phyloP scores from a whole-genome alignment of 345 rosid genomes.

The Reutealis trisperma region DNA sequence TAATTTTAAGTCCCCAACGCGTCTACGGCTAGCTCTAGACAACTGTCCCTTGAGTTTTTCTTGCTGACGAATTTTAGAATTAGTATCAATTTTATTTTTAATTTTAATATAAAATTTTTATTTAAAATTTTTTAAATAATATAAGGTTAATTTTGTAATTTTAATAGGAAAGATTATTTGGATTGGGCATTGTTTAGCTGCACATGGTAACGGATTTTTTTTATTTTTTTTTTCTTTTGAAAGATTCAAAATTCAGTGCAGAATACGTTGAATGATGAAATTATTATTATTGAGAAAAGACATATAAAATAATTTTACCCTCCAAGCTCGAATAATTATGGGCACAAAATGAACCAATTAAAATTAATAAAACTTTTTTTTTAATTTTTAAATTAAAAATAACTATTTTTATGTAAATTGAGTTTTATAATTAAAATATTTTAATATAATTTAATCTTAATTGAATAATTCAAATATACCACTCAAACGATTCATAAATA shows the following conservation, averaged over 20 bases:
- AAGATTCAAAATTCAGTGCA: not conserved
- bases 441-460: too few relatives aligned
- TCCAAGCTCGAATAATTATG: not conserved
- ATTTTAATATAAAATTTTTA: too few relatives aligned
- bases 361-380: too few relatives aligned
- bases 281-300: too few relatives aligned
- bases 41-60: not conserved
- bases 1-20: not conserved
- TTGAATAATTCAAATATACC: too few relatives aligned
- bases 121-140: not conserved
- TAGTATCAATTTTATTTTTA: too few relatives aligned
- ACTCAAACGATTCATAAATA: too few relatives aligned
- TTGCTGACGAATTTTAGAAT: not conserved
- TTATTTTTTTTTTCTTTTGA: not conserved
- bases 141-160: not conserved
- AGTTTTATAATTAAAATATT: too few relatives aligned
- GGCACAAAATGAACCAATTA: not conserved
- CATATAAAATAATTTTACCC: too few relatives aligned
- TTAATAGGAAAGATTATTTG: not conserved
- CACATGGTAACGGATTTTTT: not conserved
- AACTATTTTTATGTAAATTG: too few relatives aligned
- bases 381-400: too few relatives aligned
- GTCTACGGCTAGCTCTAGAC: slow-evolving; percentile 16
- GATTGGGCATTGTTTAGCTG: not conserved
- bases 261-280: too few relatives aligned